Evolutionary conservation across 495 filamentous ascomycete genomes (phyloP).

Genomic region (Podospora pseudopauciseta): DNA sequence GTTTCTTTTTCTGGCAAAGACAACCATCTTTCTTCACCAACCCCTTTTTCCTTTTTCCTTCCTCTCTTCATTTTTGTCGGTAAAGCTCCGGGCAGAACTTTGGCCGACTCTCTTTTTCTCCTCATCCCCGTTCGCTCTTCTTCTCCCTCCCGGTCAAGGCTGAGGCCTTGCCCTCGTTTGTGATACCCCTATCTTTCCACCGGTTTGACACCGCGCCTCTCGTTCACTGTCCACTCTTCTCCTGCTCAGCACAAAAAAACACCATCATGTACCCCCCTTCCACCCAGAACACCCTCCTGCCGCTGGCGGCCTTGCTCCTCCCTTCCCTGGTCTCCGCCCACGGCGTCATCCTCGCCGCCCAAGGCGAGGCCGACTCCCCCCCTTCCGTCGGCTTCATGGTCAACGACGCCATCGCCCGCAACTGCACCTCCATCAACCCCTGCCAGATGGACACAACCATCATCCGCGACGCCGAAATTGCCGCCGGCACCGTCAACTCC

Average conservation of each 20-base stretch:
- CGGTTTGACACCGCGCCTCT: slow-evolving; percentile 8
- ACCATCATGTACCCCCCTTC: neutral
- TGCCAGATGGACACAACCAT: slow-evolving; percentile 52
- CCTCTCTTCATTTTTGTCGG: neutral
- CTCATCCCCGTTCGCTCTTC: neutral
- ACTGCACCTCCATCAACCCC: slow-evolving; percentile 50
- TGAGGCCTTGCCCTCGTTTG: slow-evolving; percentile 12
- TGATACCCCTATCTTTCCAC: slow-evolving; percentile 26
- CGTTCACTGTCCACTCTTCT: neutral
- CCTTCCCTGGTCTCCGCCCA: slow-evolving; percentile 38
- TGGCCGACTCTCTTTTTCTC: slow-evolving; percentile 2
- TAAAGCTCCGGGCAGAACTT: neutral
- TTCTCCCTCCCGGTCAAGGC: slow-evolving; percentile 3
- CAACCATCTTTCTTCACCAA: neutral
- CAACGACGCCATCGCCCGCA: slow-evolving; percentile 39
- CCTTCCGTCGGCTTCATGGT: slow-evolving; percentile 46
- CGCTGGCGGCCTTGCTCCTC: slow-evolving; percentile 36
- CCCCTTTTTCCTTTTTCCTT: neutral
- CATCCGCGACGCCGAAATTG: slow-evolving; percentile 51
- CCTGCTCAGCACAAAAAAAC: neutral
- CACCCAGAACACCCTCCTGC: neutral
- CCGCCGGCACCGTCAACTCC: slow-evolving; percentile 44
- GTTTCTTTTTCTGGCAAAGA: neutral
- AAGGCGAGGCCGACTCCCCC: slow-evolving; percentile 39
- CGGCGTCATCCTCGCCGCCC: slow-evolving; percentile 42